These are phyloP conservation scores for Orbilia brochopaga DNA, from an alignment of 2,329 filamentous ascomycete species.

Conservation along the genomic window DNA sequence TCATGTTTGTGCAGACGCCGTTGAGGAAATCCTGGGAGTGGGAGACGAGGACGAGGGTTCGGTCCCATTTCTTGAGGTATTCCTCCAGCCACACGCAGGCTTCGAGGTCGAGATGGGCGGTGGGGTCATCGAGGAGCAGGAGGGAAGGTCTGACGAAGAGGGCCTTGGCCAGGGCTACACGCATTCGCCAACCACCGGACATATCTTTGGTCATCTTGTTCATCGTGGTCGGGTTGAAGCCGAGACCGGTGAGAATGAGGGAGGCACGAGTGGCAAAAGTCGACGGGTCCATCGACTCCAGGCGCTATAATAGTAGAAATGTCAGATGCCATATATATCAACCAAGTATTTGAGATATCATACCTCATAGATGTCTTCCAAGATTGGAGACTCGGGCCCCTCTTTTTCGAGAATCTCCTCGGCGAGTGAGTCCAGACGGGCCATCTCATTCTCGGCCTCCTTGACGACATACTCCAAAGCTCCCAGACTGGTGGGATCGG, in stretches of 20 bases:
- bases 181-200: slow-evolving; percentile 99
- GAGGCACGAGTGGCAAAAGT: slow-evolving; percentile 96
- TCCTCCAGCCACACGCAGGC: slow-evolving; percentile 99
- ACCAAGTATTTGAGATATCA: slow-evolving; percentile 55
- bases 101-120: slow-evolving; percentile 98
- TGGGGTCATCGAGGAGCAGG: slow-evolving; percentile 95
- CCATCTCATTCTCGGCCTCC: slow-evolving; percentile 91
- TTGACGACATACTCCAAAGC: slow-evolving; percentile 96
- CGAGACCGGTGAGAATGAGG: slow-evolving; percentile 95
- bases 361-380: slow-evolving; percentile 96
- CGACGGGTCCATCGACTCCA: slow-evolving; percentile 98
- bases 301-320: slow-evolving; percentile 69
- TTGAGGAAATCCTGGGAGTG: slow-evolving; percentile 99
- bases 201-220: slow-evolving; percentile 99
- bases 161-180: slow-evolving; percentile 94
- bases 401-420: slow-evolving; percentile 91
- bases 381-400: slow-evolving; percentile 84
- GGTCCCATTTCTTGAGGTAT: slow-evolving; percentile 99
- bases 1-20: slow-evolving; percentile 97
- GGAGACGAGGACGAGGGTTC: slow-evolving; percentile 92
- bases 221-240: slow-evolving; percentile 98
- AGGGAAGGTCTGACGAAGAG: slow-evolving; percentile 98
- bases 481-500: slow-evolving; percentile 83
- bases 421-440: slow-evolving; percentile 82
- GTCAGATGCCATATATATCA: not conserved